A percentile compares a stretch with the other conserved stretches of the same genome.
These are phyloP conservation scores for Aphanomyces stellatus DNA, from an alignment of 352 stramenopile genomes.

Conservation along the genomic window DNA sequence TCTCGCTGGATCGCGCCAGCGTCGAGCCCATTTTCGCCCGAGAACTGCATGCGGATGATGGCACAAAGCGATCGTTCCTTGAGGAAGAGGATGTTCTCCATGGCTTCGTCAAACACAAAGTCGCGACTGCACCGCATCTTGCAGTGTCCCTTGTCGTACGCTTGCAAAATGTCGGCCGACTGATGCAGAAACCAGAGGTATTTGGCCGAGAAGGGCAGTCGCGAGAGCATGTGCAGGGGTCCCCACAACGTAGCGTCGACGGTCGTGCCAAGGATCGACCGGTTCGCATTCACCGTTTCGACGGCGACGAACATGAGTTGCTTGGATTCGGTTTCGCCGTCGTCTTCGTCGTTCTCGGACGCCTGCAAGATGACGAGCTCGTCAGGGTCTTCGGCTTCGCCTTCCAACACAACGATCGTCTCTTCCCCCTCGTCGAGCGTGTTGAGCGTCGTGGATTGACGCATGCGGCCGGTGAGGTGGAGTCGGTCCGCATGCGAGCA, in stretches of 20 bases:
- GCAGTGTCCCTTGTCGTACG: constrained; percentile 70
- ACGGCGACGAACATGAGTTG: constrained; percentile 36
- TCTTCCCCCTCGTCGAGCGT: not conserved
- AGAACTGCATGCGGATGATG: constrained; percentile 81
- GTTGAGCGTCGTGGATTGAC: not conserved
- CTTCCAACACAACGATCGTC: not conserved
- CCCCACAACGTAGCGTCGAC: constrained; percentile 40
- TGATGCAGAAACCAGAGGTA: constrained; percentile 79
- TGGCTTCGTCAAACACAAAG: constrained; percentile 67
- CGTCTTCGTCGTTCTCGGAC: constrained; percentile 43
- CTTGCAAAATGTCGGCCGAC: constrained; percentile 46
- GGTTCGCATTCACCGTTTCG: constrained; percentile 47
- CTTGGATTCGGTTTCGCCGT: constrained; percentile 22
- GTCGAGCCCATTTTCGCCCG: constrained; percentile 69
- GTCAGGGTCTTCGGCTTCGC: not conserved
- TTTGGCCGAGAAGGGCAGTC: constrained; percentile 70
- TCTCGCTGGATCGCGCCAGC: constrained; percentile 68
- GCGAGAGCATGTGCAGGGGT: constrained; percentile 20
- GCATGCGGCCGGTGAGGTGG: not conserved
- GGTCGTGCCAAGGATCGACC: constrained; percentile 49
- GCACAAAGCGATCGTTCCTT: constrained; percentile 72
- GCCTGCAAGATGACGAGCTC: constrained; percentile 21
- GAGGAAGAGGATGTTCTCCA: constrained; percentile 75
- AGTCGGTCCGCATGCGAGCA: not conserved
- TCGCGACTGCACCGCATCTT: constrained; percentile 68